These are phyloP conservation scores for Acarospora socialis DNA, from an alignment of 2,329 filamentous ascomycete species.

Conservation along the genomic window DNA sequence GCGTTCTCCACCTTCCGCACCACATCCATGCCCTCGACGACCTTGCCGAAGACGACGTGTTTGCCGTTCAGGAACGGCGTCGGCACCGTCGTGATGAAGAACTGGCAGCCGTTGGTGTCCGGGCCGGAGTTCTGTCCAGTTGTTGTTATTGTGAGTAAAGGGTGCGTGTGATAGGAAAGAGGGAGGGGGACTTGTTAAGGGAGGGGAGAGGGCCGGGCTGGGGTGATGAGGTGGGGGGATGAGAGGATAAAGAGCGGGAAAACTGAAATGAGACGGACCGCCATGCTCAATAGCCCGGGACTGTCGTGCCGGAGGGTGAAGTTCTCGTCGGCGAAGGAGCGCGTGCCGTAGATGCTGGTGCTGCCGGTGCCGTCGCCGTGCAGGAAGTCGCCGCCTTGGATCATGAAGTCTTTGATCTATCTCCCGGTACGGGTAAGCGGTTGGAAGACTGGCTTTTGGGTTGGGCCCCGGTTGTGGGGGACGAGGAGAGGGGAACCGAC, in stretches of 20 bases:
- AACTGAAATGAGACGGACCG: conserved; percentile 47
- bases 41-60: conserved; percentile 89
- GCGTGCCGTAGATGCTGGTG: conserved; percentile 72
- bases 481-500: conserved; percentile 36
- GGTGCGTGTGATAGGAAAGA: conserved; percentile 6
- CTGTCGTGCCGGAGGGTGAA: conserved; percentile 66
- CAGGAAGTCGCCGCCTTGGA: conserved; percentile 90
- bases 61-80: conserved; percentile 84
- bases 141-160: conserved; percentile 1
- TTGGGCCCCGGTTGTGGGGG: too few species aligned
- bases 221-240: not conserved
- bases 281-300: conserved; percentile 81
- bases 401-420: conserved; percentile 95
- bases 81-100: conserved; percentile 82
- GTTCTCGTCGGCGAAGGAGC: conserved; percentile 81
- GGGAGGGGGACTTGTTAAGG: not conserved
- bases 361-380: conserved; percentile 87
- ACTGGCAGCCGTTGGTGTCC: conserved; percentile 88
- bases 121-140: conserved; percentile 62
- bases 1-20: conserved; percentile 87
- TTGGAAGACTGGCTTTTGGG: too few species aligned
- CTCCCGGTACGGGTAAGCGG: not conserved
- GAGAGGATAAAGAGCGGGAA: not conserved
- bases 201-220: not conserved
- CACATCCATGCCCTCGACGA: conserved; percentile 79